Conservation (phyloP, 257 asterid genomes). For the Gentiana macrophylla region DNA sequence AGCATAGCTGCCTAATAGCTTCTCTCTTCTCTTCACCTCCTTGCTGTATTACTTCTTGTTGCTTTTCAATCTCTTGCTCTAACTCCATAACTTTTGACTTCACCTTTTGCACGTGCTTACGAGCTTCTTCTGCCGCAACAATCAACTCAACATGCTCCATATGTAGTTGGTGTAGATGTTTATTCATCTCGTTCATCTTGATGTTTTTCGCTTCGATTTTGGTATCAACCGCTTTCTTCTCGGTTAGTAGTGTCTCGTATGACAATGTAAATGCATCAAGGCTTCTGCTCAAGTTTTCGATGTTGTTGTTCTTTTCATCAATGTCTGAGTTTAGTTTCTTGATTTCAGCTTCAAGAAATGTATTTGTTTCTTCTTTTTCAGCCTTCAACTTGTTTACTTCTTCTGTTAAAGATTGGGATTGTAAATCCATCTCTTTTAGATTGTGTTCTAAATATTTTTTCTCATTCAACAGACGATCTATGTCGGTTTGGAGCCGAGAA, state of each 20-base stretch:
- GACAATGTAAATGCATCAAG: slow-evolving; percentile 24
- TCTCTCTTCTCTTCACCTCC: slow-evolving; percentile 85
- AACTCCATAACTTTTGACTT: slow-evolving; percentile 37
- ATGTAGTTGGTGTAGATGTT: slow-evolving; percentile 52
- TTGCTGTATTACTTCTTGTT: slow-evolving; percentile 38
- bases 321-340: slow-evolving; percentile 38
- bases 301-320: slow-evolving; percentile 26
- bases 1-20: slow-evolving; percentile 81
- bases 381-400: slow-evolving; percentile 47
- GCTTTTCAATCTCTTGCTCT: slow-evolving; percentile 42
- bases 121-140: slow-evolving; percentile 30
- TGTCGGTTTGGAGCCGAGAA: slow-evolving; percentile 48
- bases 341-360: slow-evolving; percentile 25
- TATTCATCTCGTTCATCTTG: slow-evolving; percentile 32
- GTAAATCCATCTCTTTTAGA: slow-evolving; percentile 55
- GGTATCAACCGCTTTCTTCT: slow-evolving; percentile 26
- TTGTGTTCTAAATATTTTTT: slow-evolving; percentile 54
- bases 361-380: slow-evolving; percentile 46
- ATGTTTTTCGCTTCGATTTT: slow-evolving; percentile 35
- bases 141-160: slow-evolving; percentile 43
- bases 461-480: slow-evolving; percentile 39
- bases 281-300: slow-evolving; percentile 32
- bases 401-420: slow-evolving; percentile 61
- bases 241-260: slow-evolving; percentile 18
- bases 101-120: slow-evolving; percentile 27